These are phyloP conservation scores for Salix udensis DNA, from an alignment of 345 rosid species.

Conservation along the genomic window DNA sequence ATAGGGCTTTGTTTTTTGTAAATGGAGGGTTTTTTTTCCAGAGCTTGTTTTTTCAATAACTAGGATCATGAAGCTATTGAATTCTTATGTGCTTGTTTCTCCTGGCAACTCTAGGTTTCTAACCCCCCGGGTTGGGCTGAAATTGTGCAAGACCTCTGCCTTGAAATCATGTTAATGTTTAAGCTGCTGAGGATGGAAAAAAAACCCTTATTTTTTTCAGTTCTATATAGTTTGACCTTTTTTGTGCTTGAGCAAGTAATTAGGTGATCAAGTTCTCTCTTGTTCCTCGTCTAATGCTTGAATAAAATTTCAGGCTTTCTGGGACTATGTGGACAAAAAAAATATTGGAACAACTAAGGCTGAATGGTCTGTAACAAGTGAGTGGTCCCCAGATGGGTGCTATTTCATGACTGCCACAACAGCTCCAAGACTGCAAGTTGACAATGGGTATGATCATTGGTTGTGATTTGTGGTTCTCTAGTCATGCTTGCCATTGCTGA, in stretches of 20 bases:
- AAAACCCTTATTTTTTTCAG: not conserved
- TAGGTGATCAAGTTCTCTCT: not conserved
- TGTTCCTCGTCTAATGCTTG: not conserved
- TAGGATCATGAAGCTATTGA: too few relatives aligned
- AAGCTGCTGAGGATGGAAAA: not conserved
- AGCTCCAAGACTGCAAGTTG: conserved; percentile 90
- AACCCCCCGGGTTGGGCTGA: too few relatives aligned
- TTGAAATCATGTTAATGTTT: not conserved
- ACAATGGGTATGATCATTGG: conserved; percentile 64
- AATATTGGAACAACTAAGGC: conserved; percentile 75
- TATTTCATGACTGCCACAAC: conserved; percentile 96
- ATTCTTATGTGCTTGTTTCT: too few relatives aligned
- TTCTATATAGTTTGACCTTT: not conserved
- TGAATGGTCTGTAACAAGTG: conserved; percentile 82
- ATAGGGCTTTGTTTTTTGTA: too few relatives aligned
- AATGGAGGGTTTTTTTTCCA: too few relatives aligned
- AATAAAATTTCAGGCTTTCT: conserved; percentile 57
- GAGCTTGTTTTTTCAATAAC: too few relatives aligned
- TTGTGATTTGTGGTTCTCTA: not conserved
- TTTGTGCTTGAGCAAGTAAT: not conserved
- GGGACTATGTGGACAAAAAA: conserved; percentile 70
- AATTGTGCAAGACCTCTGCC: not conserved
- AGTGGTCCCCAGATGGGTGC: conserved; percentile 91
- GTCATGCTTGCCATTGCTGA: not conserved
- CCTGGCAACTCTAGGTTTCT: too few relatives aligned